Evolutionary conservation across 768 basidiomycete species (phyloP).

Genomic region (Leccinum incarnatum): DNA sequence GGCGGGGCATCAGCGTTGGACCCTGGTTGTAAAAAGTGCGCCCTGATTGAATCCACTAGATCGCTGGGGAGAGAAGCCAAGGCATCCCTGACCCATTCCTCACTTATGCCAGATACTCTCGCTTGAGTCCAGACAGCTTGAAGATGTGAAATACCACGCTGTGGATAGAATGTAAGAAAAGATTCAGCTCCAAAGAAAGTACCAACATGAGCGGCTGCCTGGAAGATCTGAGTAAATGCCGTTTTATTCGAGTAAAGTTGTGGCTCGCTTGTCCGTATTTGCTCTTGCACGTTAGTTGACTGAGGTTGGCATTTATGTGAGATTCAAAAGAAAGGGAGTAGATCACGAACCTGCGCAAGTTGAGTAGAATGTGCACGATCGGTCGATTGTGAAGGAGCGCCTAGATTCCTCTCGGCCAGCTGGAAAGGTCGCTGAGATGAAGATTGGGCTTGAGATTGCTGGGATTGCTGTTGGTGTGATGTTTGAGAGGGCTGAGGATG

Average conservation of each 20-base stretch:
- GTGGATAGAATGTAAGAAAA: background rate
- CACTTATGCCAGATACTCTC: conserved; percentile 14
- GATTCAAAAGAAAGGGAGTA: background rate
- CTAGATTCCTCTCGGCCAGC: background rate
- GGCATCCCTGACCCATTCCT: conserved; percentile 21
- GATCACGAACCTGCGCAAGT: conserved; percentile 1
- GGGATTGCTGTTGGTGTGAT: background rate
- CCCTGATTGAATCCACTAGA: conserved; percentile 10
- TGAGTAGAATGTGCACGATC: conserved; percentile 1
- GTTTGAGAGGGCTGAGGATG: background rate
- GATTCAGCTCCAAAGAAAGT: background rate
- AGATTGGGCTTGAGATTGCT: conserved; percentile 2
- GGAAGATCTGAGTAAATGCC: conserved; percentile 23
- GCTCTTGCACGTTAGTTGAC: conserved; percentile 6
- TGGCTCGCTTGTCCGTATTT: background rate
- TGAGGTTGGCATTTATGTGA: conserved; percentile 1
- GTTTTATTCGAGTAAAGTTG: conserved; percentile 7
- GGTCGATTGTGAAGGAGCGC: background rate
- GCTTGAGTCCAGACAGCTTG: conserved; percentile 16
- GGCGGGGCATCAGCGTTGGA: background rate
- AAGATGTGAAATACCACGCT: conserved; percentile 18
- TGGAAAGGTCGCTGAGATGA: background rate
- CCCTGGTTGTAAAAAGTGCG: conserved; percentile 4
- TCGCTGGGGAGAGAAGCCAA: conserved; percentile 16
- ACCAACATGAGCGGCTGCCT: conserved; percentile 20